Evolutionary conservation across 495 filamentous ascomycete genomes (phyloP).

Genomic region (Trichoderma asperelloides): DNA sequence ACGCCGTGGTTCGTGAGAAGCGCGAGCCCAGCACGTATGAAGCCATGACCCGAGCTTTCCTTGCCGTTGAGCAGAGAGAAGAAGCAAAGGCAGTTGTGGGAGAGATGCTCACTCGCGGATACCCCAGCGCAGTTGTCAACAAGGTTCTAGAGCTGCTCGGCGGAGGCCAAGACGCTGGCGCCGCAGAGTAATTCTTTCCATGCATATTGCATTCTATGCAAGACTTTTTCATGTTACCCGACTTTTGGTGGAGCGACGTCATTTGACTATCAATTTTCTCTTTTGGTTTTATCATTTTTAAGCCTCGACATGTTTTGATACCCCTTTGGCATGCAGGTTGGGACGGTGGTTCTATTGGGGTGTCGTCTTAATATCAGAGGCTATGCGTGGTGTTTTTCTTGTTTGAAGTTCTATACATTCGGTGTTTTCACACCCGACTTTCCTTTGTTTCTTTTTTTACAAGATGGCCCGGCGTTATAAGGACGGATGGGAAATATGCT

Average conservation of each 20-base stretch:
- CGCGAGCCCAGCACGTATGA: slow-evolving; percentile 98
- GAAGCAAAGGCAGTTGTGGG: slow-evolving; percentile 67
- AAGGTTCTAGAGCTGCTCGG: slow-evolving; percentile 89
- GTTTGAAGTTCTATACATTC: neutral
- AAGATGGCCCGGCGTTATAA: neutral
- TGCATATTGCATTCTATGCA: neutral
- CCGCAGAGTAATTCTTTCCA: neutral
- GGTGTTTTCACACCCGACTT: neutral
- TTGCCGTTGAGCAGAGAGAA: slow-evolving; percentile 69
- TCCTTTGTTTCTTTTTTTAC: neutral
- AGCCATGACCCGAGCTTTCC: slow-evolving; percentile 92
- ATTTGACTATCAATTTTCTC: neutral
- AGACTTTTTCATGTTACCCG: neutral
- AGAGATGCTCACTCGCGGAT: slow-evolving; percentile 86
- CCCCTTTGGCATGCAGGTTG: slow-evolving; percentile 2
- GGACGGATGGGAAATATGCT: neutral
- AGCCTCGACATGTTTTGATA: slow-evolving; percentile 10
- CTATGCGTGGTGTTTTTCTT: neutral
- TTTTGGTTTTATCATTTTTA: slow-evolving; percentile 1
- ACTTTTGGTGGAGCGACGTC: neutral
- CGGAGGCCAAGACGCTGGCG: slow-evolving; percentile 34
- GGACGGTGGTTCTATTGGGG: slow-evolving; percentile 2
- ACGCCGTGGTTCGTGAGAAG: slow-evolving; percentile 59
- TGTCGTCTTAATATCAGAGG: slow-evolving; percentile 6
- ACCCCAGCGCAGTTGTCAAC: slow-evolving; percentile 80